Conservation (phyloP, 2,329 filamentous ascomycete species). For the Lomentospora prolificans region DNA sequence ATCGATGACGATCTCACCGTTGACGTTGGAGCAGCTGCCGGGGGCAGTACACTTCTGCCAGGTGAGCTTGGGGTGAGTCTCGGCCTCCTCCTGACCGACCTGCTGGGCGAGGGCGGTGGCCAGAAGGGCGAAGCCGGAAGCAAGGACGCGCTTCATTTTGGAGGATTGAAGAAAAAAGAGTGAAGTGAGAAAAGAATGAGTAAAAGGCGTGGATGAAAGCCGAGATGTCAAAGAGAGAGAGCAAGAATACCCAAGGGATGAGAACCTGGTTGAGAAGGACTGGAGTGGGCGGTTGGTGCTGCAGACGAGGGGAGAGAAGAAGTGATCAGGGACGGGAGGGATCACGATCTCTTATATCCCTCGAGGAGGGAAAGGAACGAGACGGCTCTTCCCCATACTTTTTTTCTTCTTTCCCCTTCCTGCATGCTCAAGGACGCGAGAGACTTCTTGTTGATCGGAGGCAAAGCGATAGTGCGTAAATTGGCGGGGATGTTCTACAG, state of each 20-base stretch:
- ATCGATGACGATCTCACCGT: slow-evolving; percentile 37
- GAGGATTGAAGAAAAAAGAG: not conserved
- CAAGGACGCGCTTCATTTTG: slow-evolving; percentile 8
- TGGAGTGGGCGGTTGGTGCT: not conserved
- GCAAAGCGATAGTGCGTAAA: no score
- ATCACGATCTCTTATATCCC: not conserved
- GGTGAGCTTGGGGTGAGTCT: slow-evolving; percentile 33
- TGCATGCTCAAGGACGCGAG: no score
- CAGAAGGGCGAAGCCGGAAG: slow-evolving; percentile 17
- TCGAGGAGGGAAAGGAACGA: not conserved
- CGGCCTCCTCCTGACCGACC: slow-evolving; percentile 26
- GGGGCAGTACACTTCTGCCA: slow-evolving; percentile 32
- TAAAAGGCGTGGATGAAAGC: not conserved
- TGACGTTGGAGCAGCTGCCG: slow-evolving; percentile 29
- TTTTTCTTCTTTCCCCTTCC: not conserved
- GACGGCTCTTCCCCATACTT: not conserved
- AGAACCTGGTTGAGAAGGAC: not conserved
- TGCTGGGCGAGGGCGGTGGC: slow-evolving; percentile 29
- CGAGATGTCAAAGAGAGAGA: not conserved
- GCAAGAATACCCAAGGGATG: not conserved
- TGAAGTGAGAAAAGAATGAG: no score
- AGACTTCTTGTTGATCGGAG: no score
- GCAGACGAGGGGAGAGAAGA: not conserved
- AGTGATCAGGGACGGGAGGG: not conserved
- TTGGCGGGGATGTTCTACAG: not conserved